Evolutionary conservation across 2,329 filamentous ascomycete species (phyloP).

Genomic region (Aspergillus awamori): DNA sequence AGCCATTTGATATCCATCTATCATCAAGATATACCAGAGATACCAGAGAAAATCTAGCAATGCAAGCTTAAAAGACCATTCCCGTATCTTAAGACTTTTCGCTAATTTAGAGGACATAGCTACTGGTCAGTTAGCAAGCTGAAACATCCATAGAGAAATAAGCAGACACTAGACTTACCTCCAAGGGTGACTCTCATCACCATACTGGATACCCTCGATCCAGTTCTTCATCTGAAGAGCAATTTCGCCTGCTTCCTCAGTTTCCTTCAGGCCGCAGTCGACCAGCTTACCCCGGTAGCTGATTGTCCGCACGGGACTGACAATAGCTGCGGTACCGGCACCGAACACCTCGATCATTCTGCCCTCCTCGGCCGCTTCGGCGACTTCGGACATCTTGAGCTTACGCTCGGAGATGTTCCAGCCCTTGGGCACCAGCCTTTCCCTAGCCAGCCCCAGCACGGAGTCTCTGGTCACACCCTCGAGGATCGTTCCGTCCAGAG

Average conservation of each 20-base stretch:
- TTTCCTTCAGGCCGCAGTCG: constrained; percentile 77
- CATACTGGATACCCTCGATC: constrained; percentile 96
- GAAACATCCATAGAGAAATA: not conserved
- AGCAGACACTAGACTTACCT: constrained; percentile 58
- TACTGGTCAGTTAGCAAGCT: constrained; percentile 19
- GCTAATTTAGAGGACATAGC: constrained; percentile 29
- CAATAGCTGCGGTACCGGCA: constrained; percentile 89
- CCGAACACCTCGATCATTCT: constrained; percentile 92
- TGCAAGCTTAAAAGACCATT: not conserved
- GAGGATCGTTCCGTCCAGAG: constrained; percentile 93
- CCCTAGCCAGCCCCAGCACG: constrained; percentile 80
- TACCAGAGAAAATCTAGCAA: not conserved
- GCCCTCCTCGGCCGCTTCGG: constrained; percentile 79
- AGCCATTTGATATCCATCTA: not conserved
- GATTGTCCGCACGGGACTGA: constrained; percentile 86
- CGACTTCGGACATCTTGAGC: constrained; percentile 85
- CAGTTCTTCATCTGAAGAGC: constrained; percentile 88
- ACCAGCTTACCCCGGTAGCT: constrained; percentile 83
- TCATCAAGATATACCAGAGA: not conserved
- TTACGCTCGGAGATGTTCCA: constrained; percentile 90
- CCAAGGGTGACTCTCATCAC: constrained; percentile 90
- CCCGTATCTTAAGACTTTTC: not conserved
- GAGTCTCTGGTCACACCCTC: constrained; percentile 94
- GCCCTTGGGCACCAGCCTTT: constrained; percentile 79
- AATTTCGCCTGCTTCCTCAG: constrained; percentile 85